Evolutionary conservation across 148 eudicot genomes (phyloP).

Genomic region (Selenicereus undatus): DNA sequence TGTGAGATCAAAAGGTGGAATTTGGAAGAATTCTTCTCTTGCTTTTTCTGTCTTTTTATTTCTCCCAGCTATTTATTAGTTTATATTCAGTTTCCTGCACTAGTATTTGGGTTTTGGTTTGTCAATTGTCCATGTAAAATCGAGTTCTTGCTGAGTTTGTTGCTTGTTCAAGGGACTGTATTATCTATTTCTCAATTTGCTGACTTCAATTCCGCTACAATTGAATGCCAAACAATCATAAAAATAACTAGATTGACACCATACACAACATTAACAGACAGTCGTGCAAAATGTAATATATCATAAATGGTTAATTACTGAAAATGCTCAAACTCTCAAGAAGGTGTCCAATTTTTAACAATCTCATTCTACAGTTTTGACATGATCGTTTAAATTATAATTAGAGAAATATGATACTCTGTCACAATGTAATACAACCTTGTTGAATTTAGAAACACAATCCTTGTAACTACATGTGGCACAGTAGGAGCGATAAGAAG

Average conservation of each 20-base stretch:
- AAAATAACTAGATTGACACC: neutral
- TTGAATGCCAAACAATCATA: neutral
- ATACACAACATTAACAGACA: neutral
- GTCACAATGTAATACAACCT: neutral
- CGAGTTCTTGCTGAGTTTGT: neutral
- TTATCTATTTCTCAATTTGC: neutral
- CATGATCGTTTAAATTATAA: neutral
- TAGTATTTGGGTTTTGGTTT: neutral
- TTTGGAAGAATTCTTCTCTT: neutral
- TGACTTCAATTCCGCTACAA: neutral
- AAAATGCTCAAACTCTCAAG: too few relatives aligned
- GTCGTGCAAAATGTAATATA: neutral
- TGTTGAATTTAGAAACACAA: neutral
- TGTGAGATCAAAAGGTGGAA: neutral
- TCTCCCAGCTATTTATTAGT: neutral
- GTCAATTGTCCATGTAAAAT: slow-evolving; percentile 14
- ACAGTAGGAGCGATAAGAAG: neutral
- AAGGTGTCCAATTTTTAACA: neutral
- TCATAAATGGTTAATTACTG: too few relatives aligned
- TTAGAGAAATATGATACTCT: neutral
- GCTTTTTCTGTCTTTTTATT: slow-evolving; percentile 6
- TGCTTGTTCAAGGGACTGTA: neutral
- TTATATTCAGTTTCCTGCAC: neutral
- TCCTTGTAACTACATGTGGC: neutral
- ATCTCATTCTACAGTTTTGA: neutral